phyloP scores from a whole-genome alignment of 139 green algal genomes.

The Chlamydomonas eustigma region DNA sequence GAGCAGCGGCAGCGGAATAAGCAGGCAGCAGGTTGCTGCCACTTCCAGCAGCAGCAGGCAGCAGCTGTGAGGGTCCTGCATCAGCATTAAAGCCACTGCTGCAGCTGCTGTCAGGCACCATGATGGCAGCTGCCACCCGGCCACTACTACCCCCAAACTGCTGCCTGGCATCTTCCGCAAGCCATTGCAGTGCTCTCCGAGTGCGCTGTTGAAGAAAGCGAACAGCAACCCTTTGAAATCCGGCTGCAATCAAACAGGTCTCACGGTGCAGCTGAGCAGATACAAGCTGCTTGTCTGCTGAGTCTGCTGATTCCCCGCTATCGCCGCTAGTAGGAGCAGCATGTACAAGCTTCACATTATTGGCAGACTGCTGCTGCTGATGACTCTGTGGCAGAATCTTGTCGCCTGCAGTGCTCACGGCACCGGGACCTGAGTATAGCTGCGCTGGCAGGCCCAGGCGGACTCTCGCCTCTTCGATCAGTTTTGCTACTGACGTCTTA shows the following conservation, averaged over 20 bases:
- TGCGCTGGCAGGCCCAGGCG: constrained; percentile 13
- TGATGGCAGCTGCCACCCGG: background rate
- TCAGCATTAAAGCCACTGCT: too few species aligned
- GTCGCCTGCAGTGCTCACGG: constrained; percentile 38
- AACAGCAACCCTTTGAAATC: background rate
- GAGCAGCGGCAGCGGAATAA: too few species aligned
- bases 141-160: constrained; percentile 6
- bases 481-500: constrained; percentile 19
- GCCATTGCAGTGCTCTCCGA: constrained; percentile 32
- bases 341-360: too few species aligned
- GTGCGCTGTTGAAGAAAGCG: constrained; percentile 34
- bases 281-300: background rate
- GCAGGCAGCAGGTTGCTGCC: too few species aligned
- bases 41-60: too few species aligned
- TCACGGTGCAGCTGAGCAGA: background rate
- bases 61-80: too few species aligned
- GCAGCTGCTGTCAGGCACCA: background rate
- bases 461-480: background rate
- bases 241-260: background rate
- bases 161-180: constrained; percentile 30
- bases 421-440: constrained; percentile 30
- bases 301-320: background rate
- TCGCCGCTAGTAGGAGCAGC: background rate
- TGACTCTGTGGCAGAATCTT: constrained; percentile 21
- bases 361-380: constrained; percentile 1